Evolutionary conservation across 2,329 filamentous ascomycete genomes (phyloP).

Genomic region (Didymella sp.): DNA sequence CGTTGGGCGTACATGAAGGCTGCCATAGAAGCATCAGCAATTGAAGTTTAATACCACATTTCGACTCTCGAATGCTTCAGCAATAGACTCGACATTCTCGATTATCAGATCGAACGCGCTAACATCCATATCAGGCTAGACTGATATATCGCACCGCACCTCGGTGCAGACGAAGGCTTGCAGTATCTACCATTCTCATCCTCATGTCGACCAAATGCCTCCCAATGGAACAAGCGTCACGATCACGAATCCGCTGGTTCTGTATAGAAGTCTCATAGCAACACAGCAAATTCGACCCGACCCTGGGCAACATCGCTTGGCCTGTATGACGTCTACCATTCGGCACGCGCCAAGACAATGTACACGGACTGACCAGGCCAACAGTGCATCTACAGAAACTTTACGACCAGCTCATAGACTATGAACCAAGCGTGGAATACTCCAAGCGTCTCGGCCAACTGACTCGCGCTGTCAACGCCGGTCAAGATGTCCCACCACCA

Average conservation of each 20-base stretch:
- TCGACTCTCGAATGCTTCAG: not conserved
- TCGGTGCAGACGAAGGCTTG: constrained; percentile 21
- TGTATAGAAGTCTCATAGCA: constrained; percentile 75
- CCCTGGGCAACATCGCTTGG: constrained; percentile 72
- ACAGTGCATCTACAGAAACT: constrained; percentile 77
- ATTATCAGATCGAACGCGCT: constrained; percentile 27
- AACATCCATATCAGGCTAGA: constrained; percentile 36
- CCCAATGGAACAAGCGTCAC: constrained; percentile 51
- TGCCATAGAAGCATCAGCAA: not conserved
- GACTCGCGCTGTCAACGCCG: constrained; percentile 52
- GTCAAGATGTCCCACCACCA: constrained; percentile 43
- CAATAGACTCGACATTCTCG: not conserved
- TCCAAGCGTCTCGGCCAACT: constrained; percentile 69
- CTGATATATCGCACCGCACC: constrained; percentile 13
- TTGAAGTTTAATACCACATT: not conserved
- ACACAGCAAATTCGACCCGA: constrained; percentile 73
- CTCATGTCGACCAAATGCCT: constrained; percentile 36
- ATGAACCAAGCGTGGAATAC: constrained; percentile 75
- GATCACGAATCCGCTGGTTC: constrained; percentile 73
- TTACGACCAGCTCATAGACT: constrained; percentile 78
- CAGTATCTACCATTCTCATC: constrained; percentile 16
- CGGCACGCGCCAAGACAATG: constrained; percentile 23
- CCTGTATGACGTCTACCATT: constrained; percentile 49
- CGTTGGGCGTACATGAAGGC: constrained; percentile 26
- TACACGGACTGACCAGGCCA: constrained; percentile 23